These are phyloP conservation scores for Talaromyces sp. DNA, from an alignment of 2,329 filamentous ascomycete species.

Conservation along the genomic window DNA sequence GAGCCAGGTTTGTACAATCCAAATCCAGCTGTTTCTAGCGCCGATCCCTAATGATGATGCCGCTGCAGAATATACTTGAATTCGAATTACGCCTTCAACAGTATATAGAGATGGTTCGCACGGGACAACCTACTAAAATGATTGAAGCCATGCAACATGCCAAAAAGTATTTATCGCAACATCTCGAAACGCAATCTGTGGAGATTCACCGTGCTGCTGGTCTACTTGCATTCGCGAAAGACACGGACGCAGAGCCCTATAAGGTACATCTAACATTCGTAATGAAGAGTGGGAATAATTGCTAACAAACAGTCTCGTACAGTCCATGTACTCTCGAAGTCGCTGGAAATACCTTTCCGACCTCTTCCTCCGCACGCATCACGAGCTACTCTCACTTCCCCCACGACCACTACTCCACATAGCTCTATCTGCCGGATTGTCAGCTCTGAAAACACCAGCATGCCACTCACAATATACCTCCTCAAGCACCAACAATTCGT, in stretches of 20 bases:
- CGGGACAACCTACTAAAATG: constrained; percentile 59
- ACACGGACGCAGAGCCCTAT: constrained; percentile 58
- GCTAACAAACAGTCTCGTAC: constrained; percentile 9
- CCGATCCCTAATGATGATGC: background rate
- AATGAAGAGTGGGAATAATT: background rate
- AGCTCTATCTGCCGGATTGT: constrained; percentile 84
- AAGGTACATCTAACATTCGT: constrained; percentile 42
- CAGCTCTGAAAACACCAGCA: constrained; percentile 89
- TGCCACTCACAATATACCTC: constrained; percentile 70
- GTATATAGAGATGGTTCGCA: constrained; percentile 84
- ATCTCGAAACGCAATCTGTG: constrained; percentile 62
- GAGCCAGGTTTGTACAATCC: constrained; percentile 61
- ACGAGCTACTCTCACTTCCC: constrained; percentile 78
- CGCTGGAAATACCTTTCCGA: constrained; percentile 75
- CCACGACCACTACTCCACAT: constrained; percentile 81
- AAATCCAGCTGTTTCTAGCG: constrained; percentile 8
- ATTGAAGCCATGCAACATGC: constrained; percentile 78
- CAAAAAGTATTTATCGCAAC: constrained; percentile 72
- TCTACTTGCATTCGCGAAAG: constrained; percentile 69
- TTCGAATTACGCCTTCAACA: constrained; percentile 92
- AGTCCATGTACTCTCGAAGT: constrained; percentile 67
- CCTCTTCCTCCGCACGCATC: constrained; percentile 81
- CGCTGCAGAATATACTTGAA: constrained; percentile 69
- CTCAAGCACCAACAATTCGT: constrained; percentile 50
- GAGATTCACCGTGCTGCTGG: constrained; percentile 72